Conservation (phyloP, 805 yeast species). For the Candida incommunis region DNA sequence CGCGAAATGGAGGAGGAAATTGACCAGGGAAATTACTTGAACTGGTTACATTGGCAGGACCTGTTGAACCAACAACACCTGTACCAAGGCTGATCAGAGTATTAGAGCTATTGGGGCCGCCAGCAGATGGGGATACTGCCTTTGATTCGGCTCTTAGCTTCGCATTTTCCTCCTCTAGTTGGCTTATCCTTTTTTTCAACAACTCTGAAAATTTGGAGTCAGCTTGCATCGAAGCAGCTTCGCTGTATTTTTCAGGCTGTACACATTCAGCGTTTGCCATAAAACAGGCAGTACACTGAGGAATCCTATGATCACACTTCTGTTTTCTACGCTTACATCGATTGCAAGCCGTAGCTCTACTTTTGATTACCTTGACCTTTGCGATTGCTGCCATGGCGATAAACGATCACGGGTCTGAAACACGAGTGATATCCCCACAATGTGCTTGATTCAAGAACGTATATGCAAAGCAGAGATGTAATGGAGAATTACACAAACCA, state of each 20-base stretch:
- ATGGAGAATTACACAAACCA: too few species aligned
- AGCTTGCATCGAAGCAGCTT: background rate
- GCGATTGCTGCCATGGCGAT: background rate
- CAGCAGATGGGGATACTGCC: too few species aligned
- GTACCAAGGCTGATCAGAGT: too few species aligned
- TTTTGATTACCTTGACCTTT: background rate
- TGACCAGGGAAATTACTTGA: too few species aligned
- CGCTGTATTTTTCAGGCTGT: background rate
- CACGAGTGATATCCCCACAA: too few species aligned
- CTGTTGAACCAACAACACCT: too few species aligned
- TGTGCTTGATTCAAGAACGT: too few species aligned
- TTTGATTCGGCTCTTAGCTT: background rate
- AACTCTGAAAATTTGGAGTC: background rate
- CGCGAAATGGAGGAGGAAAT: background rate
- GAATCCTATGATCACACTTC: background rate
- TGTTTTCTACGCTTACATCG: background rate
- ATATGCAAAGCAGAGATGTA: too few species aligned
- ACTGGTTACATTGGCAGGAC: too few species aligned
- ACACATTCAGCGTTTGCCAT: background rate
- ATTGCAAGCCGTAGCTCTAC: background rate
- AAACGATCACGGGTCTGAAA: too few species aligned
- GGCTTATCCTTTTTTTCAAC: background rate
- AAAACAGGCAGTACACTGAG: conserved; percentile 1
- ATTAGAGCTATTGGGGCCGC: too few species aligned
- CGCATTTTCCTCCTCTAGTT: background rate